A percentile compares a stretch with the other conserved stretches of the same genome.
These are phyloP conservation scores for Ramalina peruviana DNA, from an alignment of 495 filamentous ascomycete species.

Conservation along the genomic window DNA sequence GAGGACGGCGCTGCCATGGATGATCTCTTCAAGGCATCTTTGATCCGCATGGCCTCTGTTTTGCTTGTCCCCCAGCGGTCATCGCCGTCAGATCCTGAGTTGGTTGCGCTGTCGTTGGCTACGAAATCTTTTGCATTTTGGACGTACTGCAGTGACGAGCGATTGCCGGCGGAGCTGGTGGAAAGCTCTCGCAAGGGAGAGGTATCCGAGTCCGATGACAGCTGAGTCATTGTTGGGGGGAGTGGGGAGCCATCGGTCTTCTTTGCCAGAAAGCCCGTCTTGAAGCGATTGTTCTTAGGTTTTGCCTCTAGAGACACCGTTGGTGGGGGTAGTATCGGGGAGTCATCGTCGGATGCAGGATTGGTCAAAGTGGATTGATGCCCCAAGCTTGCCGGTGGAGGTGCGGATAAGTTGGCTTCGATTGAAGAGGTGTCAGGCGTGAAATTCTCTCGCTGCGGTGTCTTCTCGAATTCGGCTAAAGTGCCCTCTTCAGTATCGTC, in stretches of 20 bases:
- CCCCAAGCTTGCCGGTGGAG: conserved; percentile 1
- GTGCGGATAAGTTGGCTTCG: conserved; percentile 27
- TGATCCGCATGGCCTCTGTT: conserved; percentile 45
- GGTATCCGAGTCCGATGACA: conserved; percentile 48
- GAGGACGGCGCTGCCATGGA: conserved; percentile 25
- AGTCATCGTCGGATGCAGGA: conserved; percentile 29
- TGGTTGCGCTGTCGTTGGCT: conserved; percentile 34
- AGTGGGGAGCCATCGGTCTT: conserved; percentile 49
- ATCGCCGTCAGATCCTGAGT: conserved; percentile 23
- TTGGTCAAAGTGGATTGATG: conserved; percentile 1
- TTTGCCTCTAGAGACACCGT: conserved; percentile 35
- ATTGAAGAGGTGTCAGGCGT: conserved; percentile 39
- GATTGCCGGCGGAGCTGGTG: conserved; percentile 43
- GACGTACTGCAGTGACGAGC: conserved; percentile 34
- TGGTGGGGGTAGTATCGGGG: conserved; percentile 36
- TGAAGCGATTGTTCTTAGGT: conserved; percentile 66
- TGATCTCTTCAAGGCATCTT: conserved; percentile 45
- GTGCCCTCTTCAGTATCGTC: conserved; percentile 79
- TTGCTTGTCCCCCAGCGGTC: conserved; percentile 29
- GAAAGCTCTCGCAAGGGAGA: conserved; percentile 56
- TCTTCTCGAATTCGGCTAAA: conserved; percentile 79
- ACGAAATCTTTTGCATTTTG: conserved; percentile 32
- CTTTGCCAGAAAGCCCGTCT: conserved; percentile 81
- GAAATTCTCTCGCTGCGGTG: conserved; percentile 49
- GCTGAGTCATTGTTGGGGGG: conserved; percentile 43